These are phyloP conservation scores for Pseudopithomyces maydicus DNA, from an alignment of 2,329 filamentous ascomycete species.

Conservation along the genomic window DNA sequence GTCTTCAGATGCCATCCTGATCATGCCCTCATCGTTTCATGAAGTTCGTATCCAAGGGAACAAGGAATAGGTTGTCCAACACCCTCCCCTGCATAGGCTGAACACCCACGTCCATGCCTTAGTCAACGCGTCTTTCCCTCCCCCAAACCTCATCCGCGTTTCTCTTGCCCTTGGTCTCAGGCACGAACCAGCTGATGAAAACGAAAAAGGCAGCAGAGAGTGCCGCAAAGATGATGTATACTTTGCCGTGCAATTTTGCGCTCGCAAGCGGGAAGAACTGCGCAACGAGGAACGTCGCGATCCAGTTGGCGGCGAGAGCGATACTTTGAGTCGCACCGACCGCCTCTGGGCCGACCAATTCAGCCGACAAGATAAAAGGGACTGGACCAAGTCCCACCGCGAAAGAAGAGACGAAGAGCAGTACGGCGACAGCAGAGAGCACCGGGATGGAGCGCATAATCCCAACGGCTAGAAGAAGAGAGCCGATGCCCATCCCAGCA, in stretches of 20 bases:
- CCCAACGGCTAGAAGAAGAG: constrained; percentile 77
- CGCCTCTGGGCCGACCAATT: constrained; percentile 87
- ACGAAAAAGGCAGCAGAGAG: constrained; percentile 70
- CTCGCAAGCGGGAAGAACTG: constrained; percentile 94
- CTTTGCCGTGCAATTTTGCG: constrained; percentile 76
- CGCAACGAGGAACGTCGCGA: constrained; percentile 88
- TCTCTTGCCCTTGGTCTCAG: constrained; percentile 86
- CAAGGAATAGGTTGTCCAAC: background rate
- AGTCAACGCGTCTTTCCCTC: constrained; percentile 52
- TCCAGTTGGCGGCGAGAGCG: constrained; percentile 84
- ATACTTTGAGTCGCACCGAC: constrained; percentile 91
- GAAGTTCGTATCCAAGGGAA: background rate
- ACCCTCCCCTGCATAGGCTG: background rate
- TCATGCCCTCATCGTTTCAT: background rate
- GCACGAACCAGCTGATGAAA: constrained; percentile 77
- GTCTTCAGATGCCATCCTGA: background rate
- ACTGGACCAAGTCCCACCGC: constrained; percentile 90
- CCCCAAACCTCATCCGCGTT: constrained; percentile 93
- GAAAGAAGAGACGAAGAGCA: constrained; percentile 88
- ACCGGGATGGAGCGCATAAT: constrained; percentile 75
- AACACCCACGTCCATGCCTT: background rate
- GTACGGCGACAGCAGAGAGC: constrained; percentile 78
- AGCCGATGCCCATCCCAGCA: constrained; percentile 79
- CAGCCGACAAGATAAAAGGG: constrained; percentile 90
- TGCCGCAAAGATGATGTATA: constrained; percentile 89